Evolutionary conservation across 2,329 filamentous ascomycete genomes (phyloP).

Genomic region (Ophiostoma quercus): DNA sequence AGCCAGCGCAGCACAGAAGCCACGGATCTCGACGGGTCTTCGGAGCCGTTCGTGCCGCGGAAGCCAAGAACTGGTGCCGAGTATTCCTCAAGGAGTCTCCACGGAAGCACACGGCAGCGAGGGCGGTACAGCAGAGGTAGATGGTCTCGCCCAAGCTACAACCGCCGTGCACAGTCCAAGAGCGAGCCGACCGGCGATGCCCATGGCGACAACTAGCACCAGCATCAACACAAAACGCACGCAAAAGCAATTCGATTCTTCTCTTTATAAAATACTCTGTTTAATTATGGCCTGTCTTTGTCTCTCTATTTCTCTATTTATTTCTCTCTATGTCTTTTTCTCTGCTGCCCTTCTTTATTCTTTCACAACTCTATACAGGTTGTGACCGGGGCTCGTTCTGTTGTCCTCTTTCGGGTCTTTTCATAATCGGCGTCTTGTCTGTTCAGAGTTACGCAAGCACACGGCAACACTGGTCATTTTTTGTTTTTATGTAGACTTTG

Average conservation of each 20-base stretch:
- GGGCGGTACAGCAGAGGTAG: conserved; percentile 23
- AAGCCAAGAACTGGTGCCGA: not conserved
- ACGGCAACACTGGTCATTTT: not conserved
- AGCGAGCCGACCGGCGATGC: conserved; percentile 36
- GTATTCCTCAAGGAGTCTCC: not conserved
- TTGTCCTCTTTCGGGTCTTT: not conserved
- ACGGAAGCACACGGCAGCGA: conserved; percentile 21
- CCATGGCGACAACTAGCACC: not conserved
- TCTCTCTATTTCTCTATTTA: not conserved
- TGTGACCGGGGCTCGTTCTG: too few species aligned
- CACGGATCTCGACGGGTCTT: conserved; percentile 19
- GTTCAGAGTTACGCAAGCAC: not conserved
- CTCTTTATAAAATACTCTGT: not conserved
- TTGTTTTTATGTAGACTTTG: not conserved
- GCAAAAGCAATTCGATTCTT: not conserved
- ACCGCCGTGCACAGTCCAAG: conserved; percentile 44
- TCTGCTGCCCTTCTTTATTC: not conserved
- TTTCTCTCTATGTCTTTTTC: not conserved
- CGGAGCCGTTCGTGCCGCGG: not conserved
- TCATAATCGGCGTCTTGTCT: not conserved
- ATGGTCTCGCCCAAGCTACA: conserved; percentile 34
- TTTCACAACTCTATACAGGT: not conserved
- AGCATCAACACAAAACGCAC: not conserved
- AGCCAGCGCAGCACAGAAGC: conserved; percentile 23
- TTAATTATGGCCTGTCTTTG: not conserved